These are phyloP conservation scores for Boletus subparvulus DNA, from an alignment of 768 basidiomycete species.

Conservation along the genomic window DNA sequence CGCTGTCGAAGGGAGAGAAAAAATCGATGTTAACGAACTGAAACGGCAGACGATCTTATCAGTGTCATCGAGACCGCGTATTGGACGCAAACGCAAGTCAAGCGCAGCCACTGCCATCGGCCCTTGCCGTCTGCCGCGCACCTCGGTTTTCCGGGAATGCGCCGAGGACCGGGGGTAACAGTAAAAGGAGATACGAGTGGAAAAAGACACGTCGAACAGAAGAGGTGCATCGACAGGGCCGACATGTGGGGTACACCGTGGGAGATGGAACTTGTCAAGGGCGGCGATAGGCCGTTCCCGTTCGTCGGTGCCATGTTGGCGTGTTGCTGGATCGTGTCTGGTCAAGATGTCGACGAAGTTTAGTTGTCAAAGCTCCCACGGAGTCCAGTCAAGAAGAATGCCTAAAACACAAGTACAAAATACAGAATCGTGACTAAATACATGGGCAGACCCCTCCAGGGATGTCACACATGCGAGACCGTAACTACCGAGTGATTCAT, in stretches of 20 bases:
- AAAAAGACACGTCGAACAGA: slow-evolving; percentile 67
- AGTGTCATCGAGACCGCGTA: too few species aligned
- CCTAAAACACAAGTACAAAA: too few species aligned
- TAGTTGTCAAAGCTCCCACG: background rate
- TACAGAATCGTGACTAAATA: too few species aligned
- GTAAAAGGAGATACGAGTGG: slow-evolving; percentile 62
- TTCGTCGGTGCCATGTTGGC: slow-evolving; percentile 20
- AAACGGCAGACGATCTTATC: too few species aligned
- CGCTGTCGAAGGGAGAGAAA: too few species aligned
- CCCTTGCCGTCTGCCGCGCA: slow-evolving; percentile 76
- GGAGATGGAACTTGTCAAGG: slow-evolving; percentile 31
- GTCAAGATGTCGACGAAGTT: slow-evolving; percentile 9
- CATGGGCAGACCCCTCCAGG: too few species aligned
- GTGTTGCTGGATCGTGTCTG: background rate
- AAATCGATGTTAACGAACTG: too few species aligned
- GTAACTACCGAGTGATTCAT: background rate
- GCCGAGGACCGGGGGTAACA: slow-evolving; percentile 84
- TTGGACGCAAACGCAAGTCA: too few species aligned
- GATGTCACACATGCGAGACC: too few species aligned
- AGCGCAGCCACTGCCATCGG: too few species aligned
- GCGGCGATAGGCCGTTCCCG: slow-evolving; percentile 22
- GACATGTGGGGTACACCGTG: slow-evolving; percentile 29
- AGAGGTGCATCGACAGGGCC: slow-evolving; percentile 39
- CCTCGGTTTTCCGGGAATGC: slow-evolving; percentile 55
- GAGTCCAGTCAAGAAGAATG: too few species aligned